Evolutionary conservation across 257 asterid genomes (phyloP).

Genomic region (Primulina eburnea): DNA sequence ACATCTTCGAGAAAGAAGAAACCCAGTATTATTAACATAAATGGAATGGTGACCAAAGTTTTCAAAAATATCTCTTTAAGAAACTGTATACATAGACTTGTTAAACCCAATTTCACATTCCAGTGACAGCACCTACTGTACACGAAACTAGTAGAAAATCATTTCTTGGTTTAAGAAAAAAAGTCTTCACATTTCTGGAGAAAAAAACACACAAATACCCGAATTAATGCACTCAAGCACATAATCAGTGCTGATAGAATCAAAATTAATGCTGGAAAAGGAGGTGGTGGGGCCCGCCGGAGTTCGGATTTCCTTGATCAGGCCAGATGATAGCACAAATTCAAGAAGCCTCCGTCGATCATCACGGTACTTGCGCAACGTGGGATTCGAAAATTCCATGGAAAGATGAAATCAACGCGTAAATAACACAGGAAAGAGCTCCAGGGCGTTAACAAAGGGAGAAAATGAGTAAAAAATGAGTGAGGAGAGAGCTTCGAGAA

Average conservation of each 20-base stretch:
- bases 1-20: neutral
- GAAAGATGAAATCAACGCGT: neutral
- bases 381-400: constrained; percentile 52
- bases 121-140: neutral
- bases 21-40: neutral
- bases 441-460: neutral
- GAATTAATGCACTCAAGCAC: constrained; percentile 71
- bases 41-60: neutral
- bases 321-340: constrained; percentile 59
- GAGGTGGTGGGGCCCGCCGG: constrained; percentile 56
- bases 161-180: neutral
- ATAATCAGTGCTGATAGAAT: constrained; percentile 67
- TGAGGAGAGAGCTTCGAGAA: constrained; percentile 20
- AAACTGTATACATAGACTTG: neutral
- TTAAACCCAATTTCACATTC: neutral
- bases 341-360: constrained; percentile 97
- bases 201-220: constrained; percentile 31
- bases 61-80: neutral
- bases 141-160: neutral
- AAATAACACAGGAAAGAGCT: neutral
- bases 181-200: neutral
- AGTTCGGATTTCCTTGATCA: constrained; percentile 51
- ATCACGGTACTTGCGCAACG: constrained; percentile 60
- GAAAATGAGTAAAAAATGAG: constrained; percentile 11
- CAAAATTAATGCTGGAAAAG: constrained; percentile 57